Percentiles rank a stretch among this genome's conserved stretches.
Conservation (phyloP, 805 yeast genomes). For the Saccharomyces eubayanus region DNA sequence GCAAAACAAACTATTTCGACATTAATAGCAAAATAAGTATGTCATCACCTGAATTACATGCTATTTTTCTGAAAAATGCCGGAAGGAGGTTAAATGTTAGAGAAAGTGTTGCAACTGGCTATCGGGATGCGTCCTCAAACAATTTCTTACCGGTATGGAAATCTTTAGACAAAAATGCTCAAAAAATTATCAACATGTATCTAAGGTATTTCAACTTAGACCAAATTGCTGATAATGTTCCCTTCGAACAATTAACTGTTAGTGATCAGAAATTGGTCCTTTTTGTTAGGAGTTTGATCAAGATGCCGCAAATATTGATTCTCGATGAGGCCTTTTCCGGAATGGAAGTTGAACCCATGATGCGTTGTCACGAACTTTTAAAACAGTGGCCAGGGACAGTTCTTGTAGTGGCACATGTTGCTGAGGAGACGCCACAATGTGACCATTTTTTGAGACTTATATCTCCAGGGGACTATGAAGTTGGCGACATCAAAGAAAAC, state of each 20-base stretch:
- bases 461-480: constrained; percentile 32
- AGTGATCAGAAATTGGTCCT: constrained; percentile 73
- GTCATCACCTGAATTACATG: constrained; percentile 87
- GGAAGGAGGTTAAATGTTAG: constrained; percentile 38
- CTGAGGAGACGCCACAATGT: constrained; percentile 67
- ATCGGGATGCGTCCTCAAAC: constrained; percentile 45
- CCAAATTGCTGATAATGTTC: constrained; percentile 27
- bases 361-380: constrained; percentile 44
- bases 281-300: constrained; percentile 68
- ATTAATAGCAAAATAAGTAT: constrained; percentile 75
- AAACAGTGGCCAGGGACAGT: constrained; percentile 60
- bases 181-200: constrained; percentile 36
- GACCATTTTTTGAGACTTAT: constrained; percentile 37
- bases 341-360: constrained; percentile 60
- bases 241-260: constrained; percentile 49
- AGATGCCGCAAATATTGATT: constrained; percentile 68
- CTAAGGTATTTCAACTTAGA: constrained; percentile 40
- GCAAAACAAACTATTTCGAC: constrained; percentile 66
- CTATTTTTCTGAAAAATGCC: constrained; percentile 55
- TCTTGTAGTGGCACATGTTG: constrained; percentile 72
- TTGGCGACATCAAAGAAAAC: constrained; percentile 13
- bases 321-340: constrained; percentile 91
- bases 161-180: constrained; percentile 32
- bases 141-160: constrained; percentile 44
- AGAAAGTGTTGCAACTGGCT: constrained; percentile 66